Evolutionary conservation across 2,329 filamentous ascomycete species (phyloP).

Genomic region (Pestalotiopsis sp.): DNA sequence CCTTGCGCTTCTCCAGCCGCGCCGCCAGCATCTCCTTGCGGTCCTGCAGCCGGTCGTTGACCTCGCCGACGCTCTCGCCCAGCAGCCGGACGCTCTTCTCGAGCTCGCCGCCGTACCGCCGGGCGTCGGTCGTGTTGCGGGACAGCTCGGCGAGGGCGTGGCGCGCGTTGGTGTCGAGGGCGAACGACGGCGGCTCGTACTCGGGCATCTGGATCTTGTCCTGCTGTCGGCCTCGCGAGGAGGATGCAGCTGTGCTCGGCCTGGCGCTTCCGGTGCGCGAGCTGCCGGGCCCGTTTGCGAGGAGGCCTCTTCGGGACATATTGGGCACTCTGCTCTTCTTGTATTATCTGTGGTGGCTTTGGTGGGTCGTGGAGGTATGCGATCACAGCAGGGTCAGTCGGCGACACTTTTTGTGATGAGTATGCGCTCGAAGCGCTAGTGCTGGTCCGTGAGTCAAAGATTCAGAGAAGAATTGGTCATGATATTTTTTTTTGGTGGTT

Average conservation of each 20-base stretch:
- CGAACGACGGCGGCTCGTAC: constrained; percentile 51
- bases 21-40: constrained; percentile 32
- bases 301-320: constrained; percentile 23
- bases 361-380: not conserved
- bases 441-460: not conserved
- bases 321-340: not conserved
- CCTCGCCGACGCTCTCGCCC: constrained; percentile 45
- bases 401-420: too few relatives aligned
- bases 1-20: constrained; percentile 37
- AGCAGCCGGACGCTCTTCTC: constrained; percentile 46
- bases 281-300: constrained; percentile 19
- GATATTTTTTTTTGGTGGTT: not conserved
- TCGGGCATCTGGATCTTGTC: constrained; percentile 41
- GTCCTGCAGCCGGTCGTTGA: constrained; percentile 48
- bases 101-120: constrained; percentile 49
- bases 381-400: too few relatives aligned
- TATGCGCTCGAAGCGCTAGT: not conserved
- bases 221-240: not conserved
- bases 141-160: constrained; percentile 45
- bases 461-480: not conserved
- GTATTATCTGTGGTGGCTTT: not conserved
- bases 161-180: constrained; percentile 42
- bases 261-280: constrained; percentile 17
- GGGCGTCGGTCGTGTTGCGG: constrained; percentile 38
- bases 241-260: constrained; percentile 10